Conservation (phyloP, 208 protist species). For the Leishmania lainsoni region DNA sequence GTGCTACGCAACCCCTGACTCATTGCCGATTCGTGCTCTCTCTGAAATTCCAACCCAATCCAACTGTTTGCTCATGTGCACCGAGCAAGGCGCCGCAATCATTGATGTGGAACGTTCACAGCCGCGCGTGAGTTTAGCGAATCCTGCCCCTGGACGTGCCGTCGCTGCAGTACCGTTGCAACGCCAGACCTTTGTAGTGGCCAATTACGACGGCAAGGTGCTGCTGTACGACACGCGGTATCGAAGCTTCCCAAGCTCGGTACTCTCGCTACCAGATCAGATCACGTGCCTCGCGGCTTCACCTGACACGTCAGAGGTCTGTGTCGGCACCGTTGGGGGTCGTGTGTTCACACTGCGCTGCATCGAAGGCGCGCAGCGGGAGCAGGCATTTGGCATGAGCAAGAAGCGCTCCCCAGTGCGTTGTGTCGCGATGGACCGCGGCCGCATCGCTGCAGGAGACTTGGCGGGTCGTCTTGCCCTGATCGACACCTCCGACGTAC, state of each 20-base stretch:
- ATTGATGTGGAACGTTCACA: constrained; percentile 45
- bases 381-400: constrained; percentile 64
- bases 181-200: constrained; percentile 40
- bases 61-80: constrained; percentile 39
- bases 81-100: constrained; percentile 37
- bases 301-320: constrained; percentile 31
- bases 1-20: constrained; percentile 33
- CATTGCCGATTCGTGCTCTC: constrained; percentile 38
- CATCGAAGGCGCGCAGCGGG: constrained; percentile 33
- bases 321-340: constrained; percentile 59
- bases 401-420: constrained; percentile 45
- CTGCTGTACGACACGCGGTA: constrained; percentile 58
- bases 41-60: constrained; percentile 24
- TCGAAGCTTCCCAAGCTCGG: constrained; percentile 19
- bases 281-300: constrained; percentile 44
- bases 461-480: constrained; percentile 42
- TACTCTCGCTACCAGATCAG: constrained; percentile 64
- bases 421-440: constrained; percentile 27
- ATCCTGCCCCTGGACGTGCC: constrained; percentile 39
- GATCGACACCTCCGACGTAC: constrained; percentile 53
- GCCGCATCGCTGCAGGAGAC: constrained; percentile 55
- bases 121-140: constrained; percentile 26
- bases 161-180: constrained; percentile 40
- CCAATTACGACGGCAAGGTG: constrained; percentile 74
- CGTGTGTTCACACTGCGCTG: constrained; percentile 66